These are phyloP conservation scores for Penicillium sp. DNA, from an alignment of 2,329 filamentous ascomycete species.

Conservation along the genomic window DNA sequence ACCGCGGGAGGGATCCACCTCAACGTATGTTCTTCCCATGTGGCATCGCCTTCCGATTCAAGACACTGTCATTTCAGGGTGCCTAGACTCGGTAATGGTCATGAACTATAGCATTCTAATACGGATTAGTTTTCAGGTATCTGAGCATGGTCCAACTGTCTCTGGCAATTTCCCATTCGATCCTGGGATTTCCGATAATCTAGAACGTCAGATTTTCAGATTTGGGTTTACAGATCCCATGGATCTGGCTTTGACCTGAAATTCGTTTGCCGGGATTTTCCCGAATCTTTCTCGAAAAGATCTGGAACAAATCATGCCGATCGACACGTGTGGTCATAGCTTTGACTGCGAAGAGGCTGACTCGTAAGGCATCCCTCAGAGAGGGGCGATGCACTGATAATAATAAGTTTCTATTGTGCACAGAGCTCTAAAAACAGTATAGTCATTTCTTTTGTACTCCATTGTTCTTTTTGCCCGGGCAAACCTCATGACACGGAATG, in stretches of 20 bases:
- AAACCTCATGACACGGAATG: not conserved
- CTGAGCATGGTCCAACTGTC: not conserved
- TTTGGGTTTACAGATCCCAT: slow-evolving; percentile 9
- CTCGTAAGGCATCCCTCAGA: not conserved
- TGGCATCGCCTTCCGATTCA: slow-evolving; percentile 13
- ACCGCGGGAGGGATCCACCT: slow-evolving; percentile 10
- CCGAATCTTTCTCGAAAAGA: slow-evolving; percentile 16
- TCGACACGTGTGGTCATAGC: slow-evolving; percentile 17
- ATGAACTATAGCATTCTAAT: too few relatives aligned
- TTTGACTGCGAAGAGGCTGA: slow-evolving; percentile 8
- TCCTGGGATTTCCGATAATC: not conserved
- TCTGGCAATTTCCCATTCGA: not conserved
- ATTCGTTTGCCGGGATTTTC: not conserved
- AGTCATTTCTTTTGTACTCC: not conserved
- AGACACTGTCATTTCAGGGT: not conserved
- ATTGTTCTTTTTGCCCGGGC: not conserved
- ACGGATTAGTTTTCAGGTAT: not conserved
- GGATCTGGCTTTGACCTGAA: slow-evolving; percentile 1
- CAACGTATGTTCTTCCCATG: slow-evolving; percentile 18
- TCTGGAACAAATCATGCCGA: slow-evolving; percentile 10
- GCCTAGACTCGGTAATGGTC: not conserved
- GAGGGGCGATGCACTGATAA: not conserved
- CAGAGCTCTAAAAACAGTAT: not conserved
- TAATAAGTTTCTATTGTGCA: not conserved
- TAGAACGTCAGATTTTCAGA: not conserved